Base-by-base conservation (phyloP, 169 alveolate genomes). In the Plasmodium inui region DNA sequence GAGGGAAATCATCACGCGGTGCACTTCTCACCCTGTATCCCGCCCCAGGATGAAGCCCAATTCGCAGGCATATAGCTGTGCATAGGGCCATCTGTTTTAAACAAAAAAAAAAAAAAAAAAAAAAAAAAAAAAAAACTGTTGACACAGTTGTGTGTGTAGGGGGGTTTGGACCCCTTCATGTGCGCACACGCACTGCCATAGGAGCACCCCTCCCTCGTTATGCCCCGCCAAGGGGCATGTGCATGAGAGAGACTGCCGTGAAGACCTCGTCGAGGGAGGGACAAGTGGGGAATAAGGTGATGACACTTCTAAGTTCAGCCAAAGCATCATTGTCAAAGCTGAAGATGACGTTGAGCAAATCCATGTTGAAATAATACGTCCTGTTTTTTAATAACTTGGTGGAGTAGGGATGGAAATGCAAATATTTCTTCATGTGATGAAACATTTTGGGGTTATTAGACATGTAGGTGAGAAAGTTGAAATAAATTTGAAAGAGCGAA, bases 181-280 rank as follows among this genome's bases (percentile, higher is more conserved):
- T 14, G 22, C 6, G 19, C 61, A 50, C 22, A 44, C 55, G 55
- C 61, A 50, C 1, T 50, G 61, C 9, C 22, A 2, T 50, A 17
- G 5, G 55, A 44, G 17, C 19, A 2, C 19, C 22, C 22, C 7
- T 0, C 53, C 30, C 2, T 41, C 55, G 17, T 46, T 85, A 73
- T 12, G 61, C 17, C 22, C 55, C 14, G 0, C 74, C 50, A 74
- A 85, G 71, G 3, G 94, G 94, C 82, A 73, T 79, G 26, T 74
- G 82, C 73, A 88, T 1, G 32, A 80, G 82, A 3, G 57, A 0
- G 7, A 88, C 82, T 14, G 94, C 41, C n/a, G 14, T 44, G 34
- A 79, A 88, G 1, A 88, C 37, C 19, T 88, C 94, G 14, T 88
- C 94, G 7, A 88, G 71, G 19, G 94, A 61, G 17, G 94, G 94